Evolutionary conservation across 352 stramenopile genomes (phyloP).

Genomic region (Phytopythium mirpurense): DNA sequence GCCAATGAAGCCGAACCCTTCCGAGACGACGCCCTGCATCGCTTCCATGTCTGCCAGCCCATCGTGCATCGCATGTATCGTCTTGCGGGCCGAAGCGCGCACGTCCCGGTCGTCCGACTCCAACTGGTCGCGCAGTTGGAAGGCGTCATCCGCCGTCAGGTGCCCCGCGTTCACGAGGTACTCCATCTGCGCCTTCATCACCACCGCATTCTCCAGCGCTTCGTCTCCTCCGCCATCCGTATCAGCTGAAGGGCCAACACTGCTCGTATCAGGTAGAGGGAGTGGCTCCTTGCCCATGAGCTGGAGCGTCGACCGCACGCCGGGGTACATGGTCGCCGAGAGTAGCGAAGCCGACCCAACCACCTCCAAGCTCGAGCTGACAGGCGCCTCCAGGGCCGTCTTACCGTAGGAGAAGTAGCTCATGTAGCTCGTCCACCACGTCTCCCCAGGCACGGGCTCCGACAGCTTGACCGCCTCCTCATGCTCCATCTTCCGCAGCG

Average conservation of each 20-base stretch:
- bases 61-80: slow-evolving; percentile 57
- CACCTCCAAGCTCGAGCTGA: slow-evolving; percentile 6
- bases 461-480: slow-evolving; percentile 40
- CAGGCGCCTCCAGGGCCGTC: slow-evolving; percentile 7
- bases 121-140: slow-evolving; percentile 60
- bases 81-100: slow-evolving; percentile 46
- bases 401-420: slow-evolving; percentile 34
- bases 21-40: slow-evolving; percentile 15
- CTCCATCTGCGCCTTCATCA: slow-evolving; percentile 72
- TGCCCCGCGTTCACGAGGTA: slow-evolving; percentile 62
- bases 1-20: slow-evolving; percentile 24
- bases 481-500: slow-evolving; percentile 54
- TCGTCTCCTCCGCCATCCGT: not conserved
- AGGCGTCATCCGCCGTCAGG: slow-evolving; percentile 62
- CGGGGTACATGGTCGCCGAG: slow-evolving; percentile 9
- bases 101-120: slow-evolving; percentile 40
- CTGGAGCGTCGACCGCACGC: slow-evolving; percentile 8
- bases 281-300: slow-evolving; percentile 4
- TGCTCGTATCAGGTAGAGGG: slow-evolving; percentile 5
- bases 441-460: slow-evolving; percentile 33
- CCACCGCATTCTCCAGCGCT: slow-evolving; percentile 21
- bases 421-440: slow-evolving; percentile 76
- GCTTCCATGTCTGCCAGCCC: slow-evolving; percentile 31
- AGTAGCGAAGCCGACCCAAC: slow-evolving; percentile 1
- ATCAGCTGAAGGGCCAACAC: not conserved